Evolutionary conservation across 2,329 filamentous ascomycete species (phyloP), one percentile per base, ranked within the genome.

Genomic region (Ustulina deusta): DNA sequence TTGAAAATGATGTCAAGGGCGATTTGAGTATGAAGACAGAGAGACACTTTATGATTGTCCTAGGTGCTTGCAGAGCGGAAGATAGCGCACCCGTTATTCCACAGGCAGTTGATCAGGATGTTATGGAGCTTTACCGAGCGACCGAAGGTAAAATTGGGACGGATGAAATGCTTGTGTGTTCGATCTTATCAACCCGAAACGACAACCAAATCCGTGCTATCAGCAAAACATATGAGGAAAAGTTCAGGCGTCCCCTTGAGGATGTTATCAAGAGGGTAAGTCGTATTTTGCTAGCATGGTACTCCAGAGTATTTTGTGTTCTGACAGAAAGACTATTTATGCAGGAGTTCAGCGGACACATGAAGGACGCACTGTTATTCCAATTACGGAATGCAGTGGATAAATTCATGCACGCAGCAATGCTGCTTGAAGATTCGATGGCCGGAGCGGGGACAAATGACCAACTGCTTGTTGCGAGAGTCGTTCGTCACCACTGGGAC

Each of bases 21-120:
- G 95, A 98, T 73, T 83, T 98, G 22, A 95, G 91, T 72, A 87
- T 92, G 79, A 96, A 96, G 81, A 97, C 95, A 0, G 90, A 94
- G 78, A 84, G 90, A 22, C 89, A 97, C 74, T 98, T 97, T 81
- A 83, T 92, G 78, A 92, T 96, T 80, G 90, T 97, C 27, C 83
- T 97, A 46, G 85, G 88, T 36, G 93, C 90, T 1, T 88, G 86
- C 57, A 88, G 94, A 44, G 87, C 89, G 42, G 94, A 97, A 77
- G 94, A 98, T 71, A 89, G 89, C 1, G 85, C 87, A 0, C 93
- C 92, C 0, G 86, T 96, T 2, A 86, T 90, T 57, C 92, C 90
- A 20, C 87, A 91, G 66, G 86, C 92, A 63, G 87, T 94, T 54
- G 91, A 97, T 56, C 84, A 86, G 57, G 93, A 97, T 73, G 91